phyloP scores from a whole-genome alignment of 176 grass and related monocot genomes.

The sorghum (Sorghum bicolor) region DNA sequence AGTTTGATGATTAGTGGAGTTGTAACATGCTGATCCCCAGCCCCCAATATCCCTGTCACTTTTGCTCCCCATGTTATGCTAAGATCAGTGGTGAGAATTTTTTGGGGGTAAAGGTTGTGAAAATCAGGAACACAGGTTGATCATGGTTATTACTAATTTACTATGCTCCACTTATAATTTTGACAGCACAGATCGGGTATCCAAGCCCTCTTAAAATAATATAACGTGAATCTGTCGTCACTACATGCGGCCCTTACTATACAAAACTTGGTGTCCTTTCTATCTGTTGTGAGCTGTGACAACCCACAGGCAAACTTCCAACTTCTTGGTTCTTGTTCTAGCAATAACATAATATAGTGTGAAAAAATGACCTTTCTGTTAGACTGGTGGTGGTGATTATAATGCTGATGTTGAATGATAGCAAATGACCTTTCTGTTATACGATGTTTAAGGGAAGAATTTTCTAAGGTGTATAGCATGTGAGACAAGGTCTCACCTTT shows the following conservation, averaged over 20 bases:
- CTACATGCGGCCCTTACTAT: background rate
- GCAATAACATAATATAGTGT: background rate
- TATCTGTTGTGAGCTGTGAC: background rate
- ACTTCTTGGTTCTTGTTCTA: background rate
- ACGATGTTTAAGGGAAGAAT: background rate
- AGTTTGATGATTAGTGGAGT: background rate
- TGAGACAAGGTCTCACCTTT: background rate
- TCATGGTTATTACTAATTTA: background rate
- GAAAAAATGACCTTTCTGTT: background rate
- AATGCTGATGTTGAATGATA: conserved; percentile 25
- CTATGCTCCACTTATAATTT: background rate
- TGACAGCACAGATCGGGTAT: background rate
- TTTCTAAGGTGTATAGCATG: background rate
- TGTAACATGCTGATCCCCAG: background rate
- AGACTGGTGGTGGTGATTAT: background rate
- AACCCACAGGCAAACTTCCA: background rate
- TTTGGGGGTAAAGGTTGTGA: background rate
- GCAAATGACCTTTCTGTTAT: no score
- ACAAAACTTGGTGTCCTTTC: background rate
- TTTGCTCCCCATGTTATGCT: background rate
- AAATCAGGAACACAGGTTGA: background rate
- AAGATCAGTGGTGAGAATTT: background rate
- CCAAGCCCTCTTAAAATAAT: background rate
- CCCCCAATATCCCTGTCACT: background rate
- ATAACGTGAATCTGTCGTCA: background rate